Conservation (phyloP, 495 filamentous ascomycete genomes). For the Sphaerosporella brunnea region DNA sequence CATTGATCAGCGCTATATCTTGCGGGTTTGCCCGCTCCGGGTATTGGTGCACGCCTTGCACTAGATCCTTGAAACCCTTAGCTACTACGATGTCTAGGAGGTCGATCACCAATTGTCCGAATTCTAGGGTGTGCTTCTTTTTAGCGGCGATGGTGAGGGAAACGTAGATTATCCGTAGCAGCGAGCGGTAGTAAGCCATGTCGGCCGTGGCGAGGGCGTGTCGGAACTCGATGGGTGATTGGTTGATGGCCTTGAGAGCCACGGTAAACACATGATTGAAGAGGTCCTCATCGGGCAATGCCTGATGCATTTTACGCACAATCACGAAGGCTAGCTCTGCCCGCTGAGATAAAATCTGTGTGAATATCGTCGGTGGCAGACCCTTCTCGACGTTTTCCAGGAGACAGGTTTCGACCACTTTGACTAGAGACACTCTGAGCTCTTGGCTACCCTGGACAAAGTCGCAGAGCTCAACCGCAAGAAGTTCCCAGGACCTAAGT, state of each 20-base stretch:
- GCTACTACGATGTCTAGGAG: slow-evolving; percentile 55
- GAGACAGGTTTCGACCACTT: slow-evolving; percentile 23
- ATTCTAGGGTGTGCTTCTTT: slow-evolving; percentile 12
- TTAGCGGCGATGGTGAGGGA: slow-evolving; percentile 31
- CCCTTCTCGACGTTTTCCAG: slow-evolving; percentile 20
- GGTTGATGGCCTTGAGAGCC: slow-evolving; percentile 22
- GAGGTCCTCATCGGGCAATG: slow-evolving; percentile 2
- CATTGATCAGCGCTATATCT: slow-evolving; percentile 80
- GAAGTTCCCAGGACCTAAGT: slow-evolving; percentile 73
- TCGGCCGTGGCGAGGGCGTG: slow-evolving; percentile 33
- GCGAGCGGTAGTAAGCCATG: slow-evolving; percentile 57
- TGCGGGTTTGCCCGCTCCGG: slow-evolving; percentile 32
- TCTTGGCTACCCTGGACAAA: slow-evolving; percentile 36
- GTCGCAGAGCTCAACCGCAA: slow-evolving; percentile 65
- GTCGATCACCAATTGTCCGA: slow-evolving; percentile 31
- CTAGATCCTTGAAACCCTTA: slow-evolving; percentile 61
- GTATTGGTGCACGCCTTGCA: slow-evolving; percentile 30
- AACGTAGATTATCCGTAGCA: slow-evolving; percentile 73
- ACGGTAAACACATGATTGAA: slow-evolving; percentile 18
- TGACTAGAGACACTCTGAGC: slow-evolving; percentile 26
- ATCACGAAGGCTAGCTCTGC: slow-evolving; percentile 26
- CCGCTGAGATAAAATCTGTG: slow-evolving; percentile 20
- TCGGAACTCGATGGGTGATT: slow-evolving; percentile 14
- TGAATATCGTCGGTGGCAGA: slow-evolving; percentile 21
- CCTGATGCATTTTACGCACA: slow-evolving; percentile 20